These are phyloP conservation scores for Hypseocharis bilobata DNA, from an alignment of 441 rosid species.

Conservation along the genomic window DNA sequence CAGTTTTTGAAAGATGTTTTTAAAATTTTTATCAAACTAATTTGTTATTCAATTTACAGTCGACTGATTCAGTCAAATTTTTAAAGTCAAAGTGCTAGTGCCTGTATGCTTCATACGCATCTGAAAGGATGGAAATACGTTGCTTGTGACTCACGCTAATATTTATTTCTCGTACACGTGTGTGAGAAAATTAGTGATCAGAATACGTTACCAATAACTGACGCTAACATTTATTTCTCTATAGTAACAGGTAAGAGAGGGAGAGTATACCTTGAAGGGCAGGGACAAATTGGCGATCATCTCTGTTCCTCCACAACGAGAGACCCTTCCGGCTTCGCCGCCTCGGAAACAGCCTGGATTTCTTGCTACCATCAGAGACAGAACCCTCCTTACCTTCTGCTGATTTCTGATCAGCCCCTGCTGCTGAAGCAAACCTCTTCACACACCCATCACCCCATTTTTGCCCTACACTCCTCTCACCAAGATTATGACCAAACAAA, in stretches of 20 bases:
- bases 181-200: too few relatives aligned
- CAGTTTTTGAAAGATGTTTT: too few relatives aligned
- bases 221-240: neutral
- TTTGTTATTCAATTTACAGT: too few relatives aligned
- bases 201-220: neutral
- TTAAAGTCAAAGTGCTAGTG: too few relatives aligned
- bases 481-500: slow-evolving; percentile 12
- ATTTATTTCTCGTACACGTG: too few relatives aligned
- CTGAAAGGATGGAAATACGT: too few relatives aligned
- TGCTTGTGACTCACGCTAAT: too few relatives aligned
- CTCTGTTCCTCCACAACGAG: slow-evolving; percentile 37
- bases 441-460: slow-evolving; percentile 27
- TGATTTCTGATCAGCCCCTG: slow-evolving; percentile 27
- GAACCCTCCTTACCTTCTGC: slow-evolving; percentile 34
- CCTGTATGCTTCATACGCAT: too few relatives aligned
- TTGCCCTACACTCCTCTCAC: slow-evolving; percentile 22
- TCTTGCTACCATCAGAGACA: slow-evolving; percentile 36
- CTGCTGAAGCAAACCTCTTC: slow-evolving; percentile 37
- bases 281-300: slow-evolving; percentile 38
- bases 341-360: slow-evolving; percentile 37
- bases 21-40: too few relatives aligned
- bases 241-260: neutral
- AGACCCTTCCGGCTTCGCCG: slow-evolving; percentile 44
- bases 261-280: slow-evolving; percentile 35
- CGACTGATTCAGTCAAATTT: too few relatives aligned